Evolutionary conservation across 1,284 basidiomycete species (phyloP).

Genomic region (Microbotryum lychnidis-dioicae): DNA sequence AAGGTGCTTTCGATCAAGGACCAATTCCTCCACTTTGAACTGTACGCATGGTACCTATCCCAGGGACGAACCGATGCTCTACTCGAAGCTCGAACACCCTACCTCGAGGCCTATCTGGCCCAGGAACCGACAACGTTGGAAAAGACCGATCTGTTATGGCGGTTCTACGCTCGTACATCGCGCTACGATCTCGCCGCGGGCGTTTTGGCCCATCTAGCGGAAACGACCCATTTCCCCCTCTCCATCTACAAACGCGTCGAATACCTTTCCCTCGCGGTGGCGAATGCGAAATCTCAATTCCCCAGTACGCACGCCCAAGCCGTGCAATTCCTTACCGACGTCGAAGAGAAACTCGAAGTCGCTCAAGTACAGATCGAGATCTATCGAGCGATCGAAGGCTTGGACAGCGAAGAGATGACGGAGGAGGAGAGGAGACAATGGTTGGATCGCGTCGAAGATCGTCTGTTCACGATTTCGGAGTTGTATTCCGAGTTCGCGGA

Average conservation of each 20-base stretch:
- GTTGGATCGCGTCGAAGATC: constrained; percentile 50
- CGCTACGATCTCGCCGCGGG: constrained; percentile 77
- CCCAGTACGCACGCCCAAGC: constrained; percentile 61
- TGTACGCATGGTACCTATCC: constrained; percentile 89
- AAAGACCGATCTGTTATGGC: constrained; percentile 88
- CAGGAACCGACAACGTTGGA: constrained; percentile 70
- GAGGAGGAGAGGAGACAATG: constrained; percentile 52
- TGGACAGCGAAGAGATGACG: constrained; percentile 37
- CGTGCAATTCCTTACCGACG: constrained; percentile 80
- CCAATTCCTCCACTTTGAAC: constrained; percentile 83
- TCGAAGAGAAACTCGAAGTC: constrained; percentile 95
- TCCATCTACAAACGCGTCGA: constrained; percentile 66
- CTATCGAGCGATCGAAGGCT: constrained; percentile 41
- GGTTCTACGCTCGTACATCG: constrained; percentile 87
- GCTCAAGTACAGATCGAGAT: constrained; percentile 92
- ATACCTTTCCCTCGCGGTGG: constrained; percentile 84
- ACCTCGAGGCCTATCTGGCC: constrained; percentile 77
- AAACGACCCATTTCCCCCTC: constrained; percentile 53
- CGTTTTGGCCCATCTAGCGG: constrained; percentile 75
- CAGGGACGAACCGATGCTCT: constrained; percentile 76
- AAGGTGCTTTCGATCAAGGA: constrained; percentile 77
- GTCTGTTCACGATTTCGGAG: constrained; percentile 47
- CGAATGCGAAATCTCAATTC: constrained; percentile 83
- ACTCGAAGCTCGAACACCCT: constrained; percentile 75
- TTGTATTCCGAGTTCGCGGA: constrained; percentile 83